Base-by-base conservation (phyloP, 768 basidiomycete genomes). In the Suillus hirtellus region DNA sequence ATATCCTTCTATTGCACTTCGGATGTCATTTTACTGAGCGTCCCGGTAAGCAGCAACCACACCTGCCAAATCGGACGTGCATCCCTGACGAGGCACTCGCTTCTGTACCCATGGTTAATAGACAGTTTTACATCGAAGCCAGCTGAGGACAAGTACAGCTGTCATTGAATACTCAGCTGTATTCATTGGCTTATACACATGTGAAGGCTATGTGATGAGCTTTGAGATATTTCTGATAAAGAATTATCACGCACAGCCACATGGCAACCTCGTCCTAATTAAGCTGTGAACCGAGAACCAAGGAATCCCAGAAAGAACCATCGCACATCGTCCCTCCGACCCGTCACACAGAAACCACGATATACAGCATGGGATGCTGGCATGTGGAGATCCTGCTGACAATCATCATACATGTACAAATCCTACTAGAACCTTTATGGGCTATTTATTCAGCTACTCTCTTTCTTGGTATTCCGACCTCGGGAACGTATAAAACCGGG, bases 401-500 rank as follows among this genome's bases (percentile, higher is more conserved):
- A 56, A 37, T 65, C 63, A 75, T 68, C 65, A 64, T 66, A 64
- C 63, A 63, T 46, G 38, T 62, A 61, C 60, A 50, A 71, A 69
- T 64, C 63, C 64, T 64, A 47, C 69, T 72, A 69, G 66, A 61
- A 69, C 73, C 63, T 53, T 71, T 70, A 70, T 61, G 71, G 74
- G 49, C 65, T 67, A 64, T 72, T 66, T 72, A 71, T 69, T 68
- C 73, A 67, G 73, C 64, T 67, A 66, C 63, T 70, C 73, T 67
- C 63, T 24, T 64, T 63, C 66, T 69, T 74, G 66, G 68, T 64
- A 60, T 68, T 66, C 67, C 69, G 60, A 67, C 46, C 47, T 63
- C 53, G 47, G 68, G 61, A 71, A 55, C 71, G 68, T 73, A 74
- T 74, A 74, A 74, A 74, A 61, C 66, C 65, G 68, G 43, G 60